A percentile compares a stretch with the other conserved stretches of the same genome.
phyloP scores from a whole-genome alignment of 345 rosid species.

The Salix udensis region DNA sequence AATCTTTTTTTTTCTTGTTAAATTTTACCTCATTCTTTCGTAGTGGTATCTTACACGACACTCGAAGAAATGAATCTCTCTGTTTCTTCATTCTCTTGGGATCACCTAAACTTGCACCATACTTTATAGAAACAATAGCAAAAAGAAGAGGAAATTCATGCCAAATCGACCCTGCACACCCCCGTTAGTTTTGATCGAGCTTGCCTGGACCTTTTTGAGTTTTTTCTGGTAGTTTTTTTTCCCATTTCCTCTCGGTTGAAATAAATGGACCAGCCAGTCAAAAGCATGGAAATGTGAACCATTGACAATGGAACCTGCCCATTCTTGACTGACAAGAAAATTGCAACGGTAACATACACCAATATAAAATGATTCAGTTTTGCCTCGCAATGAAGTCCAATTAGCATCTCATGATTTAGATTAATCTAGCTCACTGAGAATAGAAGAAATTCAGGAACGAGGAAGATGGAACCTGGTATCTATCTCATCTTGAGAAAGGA shows the following conservation, averaged over 20 bases:
- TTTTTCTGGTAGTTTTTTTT: slow-evolving; percentile 25
- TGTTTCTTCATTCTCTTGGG: neutral
- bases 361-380: too few species aligned
- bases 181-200: neutral
- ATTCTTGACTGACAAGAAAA: neutral
- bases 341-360: neutral
- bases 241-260: neutral
- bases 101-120: neutral
- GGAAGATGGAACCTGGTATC: neutral
- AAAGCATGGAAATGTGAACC: neutral
- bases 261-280: slow-evolving; percentile 30
- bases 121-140: neutral
- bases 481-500: neutral
- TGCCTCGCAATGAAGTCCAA: neutral
- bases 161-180: neutral
- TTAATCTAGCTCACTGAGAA: neutral
- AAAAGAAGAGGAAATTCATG: neutral
- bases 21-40: neutral
- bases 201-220: neutral
- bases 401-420: neutral
- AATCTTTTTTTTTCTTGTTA: neutral
- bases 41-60: neutral
- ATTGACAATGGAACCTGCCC: neutral
- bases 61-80: neutral
- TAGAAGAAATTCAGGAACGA: neutral